Percentiles rank a stretch among this genome's conserved stretches.
These are phyloP conservation scores for Hyaloscypha variabilis DNA, from an alignment of 495 filamentous ascomycete species.

Conservation along the genomic window DNA sequence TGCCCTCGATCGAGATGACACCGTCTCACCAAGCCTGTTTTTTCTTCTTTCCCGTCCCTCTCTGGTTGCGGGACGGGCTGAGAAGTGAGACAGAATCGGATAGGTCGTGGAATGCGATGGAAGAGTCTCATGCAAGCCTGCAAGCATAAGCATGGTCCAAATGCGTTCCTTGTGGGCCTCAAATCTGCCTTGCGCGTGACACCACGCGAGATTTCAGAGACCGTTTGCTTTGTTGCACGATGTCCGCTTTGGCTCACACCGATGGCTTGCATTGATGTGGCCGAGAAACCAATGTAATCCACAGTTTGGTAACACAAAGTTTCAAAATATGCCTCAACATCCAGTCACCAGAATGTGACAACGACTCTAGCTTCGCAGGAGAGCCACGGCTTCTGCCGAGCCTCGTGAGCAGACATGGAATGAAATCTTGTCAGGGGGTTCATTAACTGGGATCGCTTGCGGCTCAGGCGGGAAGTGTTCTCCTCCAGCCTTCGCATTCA, in stretches of 20 bases:
- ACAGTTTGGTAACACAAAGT: neutral
- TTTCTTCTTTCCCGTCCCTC: neutral
- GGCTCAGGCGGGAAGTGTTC: neutral
- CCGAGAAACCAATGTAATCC: neutral
- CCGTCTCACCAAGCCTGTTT: neutral
- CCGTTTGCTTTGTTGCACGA: constrained; percentile 1
- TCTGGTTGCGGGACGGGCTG: neutral
- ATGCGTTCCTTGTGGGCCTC: neutral
- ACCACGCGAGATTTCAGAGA: neutral
- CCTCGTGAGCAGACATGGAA: neutral
- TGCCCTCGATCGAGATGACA: neutral
- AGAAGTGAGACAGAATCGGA: constrained; percentile 5
- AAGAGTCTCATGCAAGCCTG: constrained; percentile 2
- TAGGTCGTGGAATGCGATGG: constrained; percentile 6
- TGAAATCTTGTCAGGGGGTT: neutral
- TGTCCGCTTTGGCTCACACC: neutral
- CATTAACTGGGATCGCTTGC: neutral
- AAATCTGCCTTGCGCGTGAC: constrained; percentile 14
- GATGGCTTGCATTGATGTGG: neutral
- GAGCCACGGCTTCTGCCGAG: neutral
- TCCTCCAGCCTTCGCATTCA: constrained; percentile 10
- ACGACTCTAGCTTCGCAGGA: neutral
- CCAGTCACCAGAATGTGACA: neutral
- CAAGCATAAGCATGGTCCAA: neutral
- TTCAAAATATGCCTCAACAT: neutral